Conservation (phyloP, 495 filamentous ascomycete species). For the Trichoderma virens region DNA sequence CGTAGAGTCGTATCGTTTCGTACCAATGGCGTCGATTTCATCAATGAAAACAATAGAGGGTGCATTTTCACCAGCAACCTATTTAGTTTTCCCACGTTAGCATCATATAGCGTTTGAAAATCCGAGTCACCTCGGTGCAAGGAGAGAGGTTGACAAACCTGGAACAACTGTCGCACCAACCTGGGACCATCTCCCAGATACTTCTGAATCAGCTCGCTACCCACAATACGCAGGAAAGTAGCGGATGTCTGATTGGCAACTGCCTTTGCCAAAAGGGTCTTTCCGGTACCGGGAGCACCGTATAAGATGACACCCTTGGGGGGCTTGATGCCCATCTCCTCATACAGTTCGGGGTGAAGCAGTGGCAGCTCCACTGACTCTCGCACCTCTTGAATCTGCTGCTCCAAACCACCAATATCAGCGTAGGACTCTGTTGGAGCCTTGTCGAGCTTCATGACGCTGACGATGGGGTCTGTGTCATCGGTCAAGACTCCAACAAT, state of each 20-base stretch:
- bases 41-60: constrained; percentile 99
- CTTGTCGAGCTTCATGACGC: constrained; percentile 99
- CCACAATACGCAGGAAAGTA: constrained; percentile 96
- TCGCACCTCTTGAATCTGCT: constrained; percentile 94
- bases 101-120: background rate
- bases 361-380: constrained; percentile 95
- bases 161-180: constrained; percentile 94
- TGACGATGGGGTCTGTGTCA: constrained; percentile 91
- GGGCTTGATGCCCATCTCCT: constrained; percentile 99
- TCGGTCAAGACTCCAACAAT: constrained; percentile 97
- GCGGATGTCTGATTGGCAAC: constrained; percentile 98
- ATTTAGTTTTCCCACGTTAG: background rate
- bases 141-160: constrained; percentile 35
- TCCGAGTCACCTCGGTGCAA: background rate
- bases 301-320: constrained; percentile 99
- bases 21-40: constrained; percentile 98
- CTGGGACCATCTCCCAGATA: constrained; percentile 95
- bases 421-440: constrained; percentile 97
- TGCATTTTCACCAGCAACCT: constrained; percentile 90
- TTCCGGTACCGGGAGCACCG: constrained; percentile 93
- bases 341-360: constrained; percentile 94
- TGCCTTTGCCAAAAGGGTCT: constrained; percentile 94
- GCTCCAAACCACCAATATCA: constrained; percentile 93
- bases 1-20: constrained; percentile 96
- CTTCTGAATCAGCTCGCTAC: constrained; percentile 97